Evolutionary conservation across 1,284 basidiomycete species (phyloP), one percentile per base, ranked within the genome.

Genomic region (Taiwanofungus camphoratus): DNA sequence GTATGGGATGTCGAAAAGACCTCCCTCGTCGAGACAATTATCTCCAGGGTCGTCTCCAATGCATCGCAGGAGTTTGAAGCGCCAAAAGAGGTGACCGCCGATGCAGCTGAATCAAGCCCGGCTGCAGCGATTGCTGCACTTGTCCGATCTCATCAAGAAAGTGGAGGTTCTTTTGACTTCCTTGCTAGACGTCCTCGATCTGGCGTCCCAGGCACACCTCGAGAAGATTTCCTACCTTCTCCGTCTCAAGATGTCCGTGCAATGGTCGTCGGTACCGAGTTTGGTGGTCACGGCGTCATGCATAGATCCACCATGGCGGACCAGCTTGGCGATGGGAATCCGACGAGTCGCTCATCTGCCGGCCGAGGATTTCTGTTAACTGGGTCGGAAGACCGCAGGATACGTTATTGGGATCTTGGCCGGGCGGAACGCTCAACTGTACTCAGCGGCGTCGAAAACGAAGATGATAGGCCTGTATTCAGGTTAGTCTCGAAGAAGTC

Each of bases 331-430:
- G 75, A 75, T 15, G 52, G 61, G 16, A 61, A 59, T 35, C 50
- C 64, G 12, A 57, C 70, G 36, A 61, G 62, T 18, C 68, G 69
- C 12, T 44, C 39, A 19, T 48, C 56, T 5, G 48, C 56, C 7
- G 66, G 67, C 19, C 67, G 74, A 18, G 92, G 89, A 1, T 94
- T 82, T 57, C 71, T 92, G 63, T 66, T 93, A 29, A 87, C 76
- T 31, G 90, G 82, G 0, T 92, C 89, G 0, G 86, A 90, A 51
- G 92, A 95, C 59, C 75, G 82, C 30, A 81, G 77, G 54, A 69
- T 95, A 35, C 75, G 87, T 7, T 71, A 91, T 48, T 93, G 89
- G 90, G 90, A 95, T 61, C 64, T 95, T 36, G 74, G 69, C 9
- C 76, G 71, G 50, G 62, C 81, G 19, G 88, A 92, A 48, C 71